Evolutionary conservation across 352 stramenopile genomes (phyloP), one percentile per base, ranked within the genome.

Genomic region (Phytophthora syringae): DNA sequence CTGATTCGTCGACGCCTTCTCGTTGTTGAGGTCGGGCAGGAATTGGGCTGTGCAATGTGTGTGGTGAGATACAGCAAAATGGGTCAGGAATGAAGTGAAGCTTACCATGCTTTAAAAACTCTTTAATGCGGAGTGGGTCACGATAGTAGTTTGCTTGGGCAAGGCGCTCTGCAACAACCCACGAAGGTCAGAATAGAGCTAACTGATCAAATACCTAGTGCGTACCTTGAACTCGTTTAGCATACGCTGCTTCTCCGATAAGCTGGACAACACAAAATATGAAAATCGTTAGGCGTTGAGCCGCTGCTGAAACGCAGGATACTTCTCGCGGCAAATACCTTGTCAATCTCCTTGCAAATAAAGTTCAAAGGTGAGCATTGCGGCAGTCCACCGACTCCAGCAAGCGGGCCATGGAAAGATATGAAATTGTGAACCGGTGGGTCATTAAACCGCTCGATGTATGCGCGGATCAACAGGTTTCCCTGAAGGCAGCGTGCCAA

Each of bases 91-190:
- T 11, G 49, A 2, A 16, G 21, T 27, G 52, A 32, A 42, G 40
- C 61, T 4, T 72, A 93, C 89, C 82, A 45, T 89, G 70, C 10
- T 79, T 71, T 13, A 94, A 64, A 47, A 92, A 97, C 15, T 84
- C 77, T 16, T 77, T 42, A 36, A 94, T 91, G 39, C 79, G 77
- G 18, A 82, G 72, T 11, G 94, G 93, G 69, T 98, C 90, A 21
- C 94, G 87, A 67, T 93, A 98, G 76, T 98, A 98, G 66, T 98
- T 97, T 25, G 92, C 82, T 72, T 98, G 95, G 25, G 95, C 94
- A 25, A 95, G 54, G 36, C 80, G 80, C 24, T 85, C 86, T 94
- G 50, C n/a, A 68, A 40, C 20, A 49, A 58, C 9, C 21, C 22
- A 42, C 28, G 24, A 43, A 32, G 30, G 36, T 77, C n/a, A 73